These are phyloP conservation scores for Oryza longistaminata DNA, from an alignment of 176 grass and related monocot species.

Conservation along the genomic window DNA sequence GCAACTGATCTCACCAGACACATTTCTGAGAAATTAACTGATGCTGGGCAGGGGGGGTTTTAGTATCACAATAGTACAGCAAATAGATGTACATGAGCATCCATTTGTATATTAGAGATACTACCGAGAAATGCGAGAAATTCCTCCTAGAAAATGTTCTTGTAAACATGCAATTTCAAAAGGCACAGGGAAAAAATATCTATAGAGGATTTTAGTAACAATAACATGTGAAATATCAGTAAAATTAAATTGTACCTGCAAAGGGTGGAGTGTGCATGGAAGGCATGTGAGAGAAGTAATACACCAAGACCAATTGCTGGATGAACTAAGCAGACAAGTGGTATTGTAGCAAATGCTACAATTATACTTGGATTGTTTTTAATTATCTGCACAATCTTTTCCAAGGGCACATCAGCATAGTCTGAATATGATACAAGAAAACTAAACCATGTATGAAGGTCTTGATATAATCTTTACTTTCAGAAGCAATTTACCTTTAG, in stretches of 20 bases:
- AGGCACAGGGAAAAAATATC: neutral
- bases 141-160: neutral
- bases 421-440: slow-evolving; percentile 32
- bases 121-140: neutral
- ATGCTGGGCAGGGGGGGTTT: neutral
- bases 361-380: slow-evolving; percentile 66
- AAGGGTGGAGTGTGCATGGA: slow-evolving; percentile 71
- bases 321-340: slow-evolving; percentile 83
- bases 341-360: slow-evolving; percentile 70
- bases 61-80: neutral
- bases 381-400: slow-evolving; percentile 88
- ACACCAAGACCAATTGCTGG: slow-evolving; percentile 81
- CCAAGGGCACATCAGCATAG: slow-evolving; percentile 37
- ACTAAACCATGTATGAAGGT: neutral
- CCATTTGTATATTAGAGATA: neutral
- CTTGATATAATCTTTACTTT: slow-evolving; percentile 20
- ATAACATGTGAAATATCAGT: neutral
- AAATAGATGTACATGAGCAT: neutral
- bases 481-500: slow-evolving; percentile 63
- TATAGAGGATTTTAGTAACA: neutral
- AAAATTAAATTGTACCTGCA: slow-evolving; percentile 70
- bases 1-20: neutral
- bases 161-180: neutral
- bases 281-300: slow-evolving; percentile 76
- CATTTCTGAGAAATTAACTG: neutral